Base-by-base conservation (phyloP, 2,329 filamentous ascomycete genomes). In the Exophiala spinifera region DNA sequence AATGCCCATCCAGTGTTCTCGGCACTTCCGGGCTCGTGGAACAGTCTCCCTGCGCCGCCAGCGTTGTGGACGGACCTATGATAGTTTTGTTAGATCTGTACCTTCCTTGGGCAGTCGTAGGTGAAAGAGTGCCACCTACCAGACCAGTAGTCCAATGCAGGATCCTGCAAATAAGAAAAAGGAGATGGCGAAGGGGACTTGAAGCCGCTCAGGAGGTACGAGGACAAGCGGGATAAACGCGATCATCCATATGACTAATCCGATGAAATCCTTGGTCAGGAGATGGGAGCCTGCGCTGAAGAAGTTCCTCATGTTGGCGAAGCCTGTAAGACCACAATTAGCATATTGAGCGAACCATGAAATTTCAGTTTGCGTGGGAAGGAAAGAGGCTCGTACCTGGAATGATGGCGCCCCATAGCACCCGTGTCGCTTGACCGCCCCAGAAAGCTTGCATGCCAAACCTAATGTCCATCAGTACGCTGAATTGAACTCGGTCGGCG, bases 241-340 rank as follows among this genome's bases (percentile, higher is more conserved):
- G 13, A 43, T 31, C 50, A 64, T 61, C 62, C 62, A 65, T 25
- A 65, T 63, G 15, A 65, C 20, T 46, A 65, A 45, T 14, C 62
- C 62, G 46, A 65, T 65, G 21, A 65, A 65, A 46, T 65, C 63
- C 23, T 65, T 65, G 2, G 62, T 65, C 36, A 56, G 19, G 3
- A 65, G 59, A 42, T 65, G 63, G 14, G 63, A 65, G 25, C 59
- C 51, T 33, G 56, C 55, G 25, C 55, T 46, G 55, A 65, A 65
- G 49, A 46, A 64, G 51, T 64, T 63, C 42, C 56, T 61, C 61
- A 66, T 63, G 39, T 64, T 58, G 17, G 61, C 57, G 44, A 62
- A 61, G 23, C 54, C 57, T 60, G 36, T 21, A n/a, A 17, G 5
- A 19, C 8, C 19, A 14, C n/a, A 48, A 49, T 13, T 11, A 40